Evolutionary conservation across 768 basidiomycete genomes (phyloP).

Genomic region (Leucocoprinus sp.): DNA sequence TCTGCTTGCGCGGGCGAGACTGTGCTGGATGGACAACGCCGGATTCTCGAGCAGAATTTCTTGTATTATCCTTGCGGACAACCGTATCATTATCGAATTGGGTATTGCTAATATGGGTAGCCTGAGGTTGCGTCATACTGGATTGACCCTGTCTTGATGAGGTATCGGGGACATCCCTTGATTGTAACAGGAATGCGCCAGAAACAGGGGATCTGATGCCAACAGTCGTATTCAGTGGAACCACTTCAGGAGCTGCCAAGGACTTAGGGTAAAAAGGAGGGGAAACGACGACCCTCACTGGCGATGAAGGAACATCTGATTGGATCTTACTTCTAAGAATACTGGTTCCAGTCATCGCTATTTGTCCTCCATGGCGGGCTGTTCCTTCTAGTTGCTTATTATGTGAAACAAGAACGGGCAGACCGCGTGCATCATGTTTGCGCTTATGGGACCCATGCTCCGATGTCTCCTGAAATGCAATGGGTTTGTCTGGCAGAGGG

Average conservation of each 20-base stretch:
- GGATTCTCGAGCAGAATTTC: not conserved
- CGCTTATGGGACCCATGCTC: not conserved
- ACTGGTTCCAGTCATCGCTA: slow-evolving; percentile 1
- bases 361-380: not conserved
- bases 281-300: not conserved
- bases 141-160: not conserved
- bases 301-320: not conserved
- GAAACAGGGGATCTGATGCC: slow-evolving; percentile 1
- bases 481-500: not conserved
- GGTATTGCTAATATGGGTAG: not conserved
- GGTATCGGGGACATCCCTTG: not conserved
- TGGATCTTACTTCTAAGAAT: not conserved
- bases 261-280: not conserved
- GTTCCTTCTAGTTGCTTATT: not conserved
- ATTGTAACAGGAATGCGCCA: not conserved
- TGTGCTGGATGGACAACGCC: not conserved
- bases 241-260: not conserved
- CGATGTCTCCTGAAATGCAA: not conserved
- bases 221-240: not conserved
- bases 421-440: not conserved
- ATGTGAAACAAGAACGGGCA: not conserved
- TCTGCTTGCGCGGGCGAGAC: slow-evolving; percentile 1
- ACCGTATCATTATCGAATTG: not conserved
- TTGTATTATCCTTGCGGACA: not conserved
- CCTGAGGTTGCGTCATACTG: not conserved